Percentiles rank a stretch among this genome's conserved stretches.
phyloP scores from a whole-genome alignment of 208 protist genomes.

The Trypanosoma platydactyli region DNA sequence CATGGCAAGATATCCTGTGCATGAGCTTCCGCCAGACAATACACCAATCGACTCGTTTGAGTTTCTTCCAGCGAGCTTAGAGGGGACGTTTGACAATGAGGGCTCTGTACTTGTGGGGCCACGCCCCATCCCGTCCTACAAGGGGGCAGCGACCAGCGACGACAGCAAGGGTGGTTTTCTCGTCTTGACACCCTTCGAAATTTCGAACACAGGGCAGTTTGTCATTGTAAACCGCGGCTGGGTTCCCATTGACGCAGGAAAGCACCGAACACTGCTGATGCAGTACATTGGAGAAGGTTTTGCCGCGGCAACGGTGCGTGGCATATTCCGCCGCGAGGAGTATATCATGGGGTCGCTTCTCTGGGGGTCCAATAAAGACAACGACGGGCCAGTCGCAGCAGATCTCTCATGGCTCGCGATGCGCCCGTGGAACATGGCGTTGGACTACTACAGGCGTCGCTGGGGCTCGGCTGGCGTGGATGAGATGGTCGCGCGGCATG shows the following conservation, averaged over 20 bases:
- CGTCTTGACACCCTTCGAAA: constrained; percentile 82
- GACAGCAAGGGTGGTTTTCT: constrained; percentile 86
- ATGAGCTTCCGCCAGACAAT: constrained; percentile 43
- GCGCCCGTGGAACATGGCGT: constrained; percentile 76
- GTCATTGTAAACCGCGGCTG: constrained; percentile 89
- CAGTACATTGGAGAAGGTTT: constrained; percentile 89
- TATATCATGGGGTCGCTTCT: constrained; percentile 57
- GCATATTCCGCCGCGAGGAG: constrained; percentile 79
- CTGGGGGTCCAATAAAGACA: constrained; percentile 57
- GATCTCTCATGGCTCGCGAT: constrained; percentile 81
- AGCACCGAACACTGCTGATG: constrained; percentile 75
- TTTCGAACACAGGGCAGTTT: constrained; percentile 65
- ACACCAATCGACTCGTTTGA: constrained; percentile 60
- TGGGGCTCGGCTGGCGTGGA: constrained; percentile 45
- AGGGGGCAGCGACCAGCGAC: constrained; percentile 65
- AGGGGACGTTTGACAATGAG: constrained; percentile 87
- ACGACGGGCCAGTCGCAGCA: constrained; percentile 62
- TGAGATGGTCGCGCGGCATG: constrained; percentile 45
- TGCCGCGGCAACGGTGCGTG: constrained; percentile 39
- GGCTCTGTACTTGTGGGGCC: constrained; percentile 83
- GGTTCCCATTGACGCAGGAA: constrained; percentile 87
- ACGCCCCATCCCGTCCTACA: constrained; percentile 79
- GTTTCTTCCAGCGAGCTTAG: constrained; percentile 53
- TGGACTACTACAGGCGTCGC: constrained; percentile 68
- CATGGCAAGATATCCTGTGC: constrained; percentile 52